phyloP scores from a whole-genome alignment of 2,329 filamentous ascomycete species.

The Pyrenophora tritici-repentis region DNA sequence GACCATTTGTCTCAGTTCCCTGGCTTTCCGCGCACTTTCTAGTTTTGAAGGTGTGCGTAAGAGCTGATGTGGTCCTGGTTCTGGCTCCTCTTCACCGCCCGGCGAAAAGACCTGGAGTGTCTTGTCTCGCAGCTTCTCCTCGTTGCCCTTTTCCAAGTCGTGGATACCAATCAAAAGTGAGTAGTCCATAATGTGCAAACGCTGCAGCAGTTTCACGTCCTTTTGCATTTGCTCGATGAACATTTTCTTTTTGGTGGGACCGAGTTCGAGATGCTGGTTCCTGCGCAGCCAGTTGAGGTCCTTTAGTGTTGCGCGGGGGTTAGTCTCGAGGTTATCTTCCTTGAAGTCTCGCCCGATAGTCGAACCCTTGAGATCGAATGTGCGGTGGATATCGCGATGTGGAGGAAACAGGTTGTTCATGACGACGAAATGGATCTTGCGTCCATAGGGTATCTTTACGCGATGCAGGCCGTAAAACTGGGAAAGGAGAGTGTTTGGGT shows the following conservation, averaged over 20 bases:
- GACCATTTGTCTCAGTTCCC: conserved; percentile 88
- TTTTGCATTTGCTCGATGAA: conserved; percentile 88
- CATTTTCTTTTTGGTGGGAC: conserved; percentile 81
- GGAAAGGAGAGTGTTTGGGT: conserved; percentile 94
- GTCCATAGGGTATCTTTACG: conserved; percentile 96
- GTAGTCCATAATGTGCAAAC: conserved; percentile 97
- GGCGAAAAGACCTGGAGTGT: conserved; percentile 94
- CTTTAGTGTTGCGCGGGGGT: conserved; percentile 91
- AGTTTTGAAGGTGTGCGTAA: conserved; percentile 91
- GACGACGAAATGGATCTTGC: conserved; percentile 98
- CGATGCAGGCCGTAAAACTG: conserved; percentile 97
- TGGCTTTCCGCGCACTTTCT: conserved; percentile 87
- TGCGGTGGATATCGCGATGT: conserved; percentile 95
- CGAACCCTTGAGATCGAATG: conserved; percentile 95
- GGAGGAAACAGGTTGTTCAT: conserved; percentile 99
- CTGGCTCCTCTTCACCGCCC: conserved; percentile 65
- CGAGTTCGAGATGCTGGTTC: conserved; percentile 83
- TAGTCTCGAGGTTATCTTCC: conserved; percentile 84
- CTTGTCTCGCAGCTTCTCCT: conserved; percentile 88
- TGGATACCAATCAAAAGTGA: conserved; percentile 94
- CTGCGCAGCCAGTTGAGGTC: conserved; percentile 95
- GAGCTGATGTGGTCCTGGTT: conserved; percentile 66
- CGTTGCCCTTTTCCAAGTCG: conserved; percentile 86
- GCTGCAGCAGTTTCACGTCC: conserved; percentile 85
- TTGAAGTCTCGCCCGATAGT: conserved; percentile 90